Conservation (phyloP, 805 yeast genomes). For the Candida berthetii region DNA sequence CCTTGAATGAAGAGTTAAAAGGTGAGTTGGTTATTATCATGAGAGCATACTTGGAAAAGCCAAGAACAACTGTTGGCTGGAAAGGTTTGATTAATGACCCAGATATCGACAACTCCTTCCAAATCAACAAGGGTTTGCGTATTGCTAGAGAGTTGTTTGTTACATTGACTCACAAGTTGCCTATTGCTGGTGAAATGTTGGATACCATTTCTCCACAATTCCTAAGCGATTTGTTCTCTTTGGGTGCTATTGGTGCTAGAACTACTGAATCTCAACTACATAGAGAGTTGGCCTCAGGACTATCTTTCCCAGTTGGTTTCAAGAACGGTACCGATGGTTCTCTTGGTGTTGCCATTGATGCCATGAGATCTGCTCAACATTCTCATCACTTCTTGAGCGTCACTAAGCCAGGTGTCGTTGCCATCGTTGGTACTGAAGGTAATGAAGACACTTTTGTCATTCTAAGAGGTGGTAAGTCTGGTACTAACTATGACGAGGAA, state of each 20-base stretch:
- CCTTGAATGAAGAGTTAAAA: slow-evolving; percentile 53
- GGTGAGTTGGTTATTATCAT: slow-evolving; percentile 81
- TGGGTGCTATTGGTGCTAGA: slow-evolving; percentile 99
- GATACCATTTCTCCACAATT: slow-evolving; percentile 97
- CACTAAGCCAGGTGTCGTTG: slow-evolving; percentile 94
- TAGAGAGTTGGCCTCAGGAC: slow-evolving; percentile 94
- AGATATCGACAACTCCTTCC: slow-evolving; percentile 86
- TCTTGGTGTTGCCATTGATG: slow-evolving; percentile 90
- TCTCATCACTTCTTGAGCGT: slow-evolving; percentile 94
- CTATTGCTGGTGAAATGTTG: slow-evolving; percentile 96
- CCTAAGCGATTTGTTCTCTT: slow-evolving; percentile 84
- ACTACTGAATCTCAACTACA: slow-evolving; percentile 98
- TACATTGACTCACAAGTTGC: slow-evolving; percentile 74
- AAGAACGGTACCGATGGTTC: slow-evolving; percentile 98
- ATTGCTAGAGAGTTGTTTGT: slow-evolving; percentile 84
- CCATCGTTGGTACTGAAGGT: slow-evolving; percentile 94
- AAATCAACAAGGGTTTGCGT: slow-evolving; percentile 90
- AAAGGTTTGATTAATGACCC: slow-evolving; percentile 98
- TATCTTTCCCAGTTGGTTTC: slow-evolving; percentile 97
- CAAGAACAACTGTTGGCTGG: slow-evolving; percentile 99
- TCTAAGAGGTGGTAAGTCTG: slow-evolving; percentile 91
- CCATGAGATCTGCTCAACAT: slow-evolving; percentile 84
- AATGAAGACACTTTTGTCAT: slow-evolving; percentile 87
- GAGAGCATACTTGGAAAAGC: slow-evolving; percentile 98
- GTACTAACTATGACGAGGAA: slow-evolving; percentile 82